Evolutionary conservation across 2,329 filamentous ascomycete genomes (phyloP).

Genomic region (Botryosphaeria agaves): DNA sequence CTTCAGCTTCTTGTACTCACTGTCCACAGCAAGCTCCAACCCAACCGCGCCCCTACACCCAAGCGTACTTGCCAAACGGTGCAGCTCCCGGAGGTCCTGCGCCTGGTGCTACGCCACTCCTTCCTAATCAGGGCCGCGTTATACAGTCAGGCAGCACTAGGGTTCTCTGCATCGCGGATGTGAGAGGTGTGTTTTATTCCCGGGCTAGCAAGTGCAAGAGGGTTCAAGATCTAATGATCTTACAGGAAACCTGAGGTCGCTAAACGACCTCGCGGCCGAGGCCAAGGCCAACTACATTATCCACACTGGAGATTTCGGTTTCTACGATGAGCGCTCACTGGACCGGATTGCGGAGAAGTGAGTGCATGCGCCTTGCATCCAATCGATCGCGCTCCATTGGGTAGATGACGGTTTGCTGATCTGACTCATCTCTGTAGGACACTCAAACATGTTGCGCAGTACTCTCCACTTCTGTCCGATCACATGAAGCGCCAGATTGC

Average conservation of each 20-base stretch:
- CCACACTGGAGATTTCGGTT: constrained; percentile 96
- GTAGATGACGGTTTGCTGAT: constrained; percentile 1
- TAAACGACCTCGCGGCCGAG: constrained; percentile 92
- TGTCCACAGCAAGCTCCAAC: constrained; percentile 27
- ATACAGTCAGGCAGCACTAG: constrained; percentile 29
- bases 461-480: constrained; percentile 85
- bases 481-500: constrained; percentile 49
- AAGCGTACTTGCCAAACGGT: constrained; percentile 30
- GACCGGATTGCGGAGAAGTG: constrained; percentile 98
- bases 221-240: constrained; percentile 5
- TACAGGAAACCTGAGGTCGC: constrained; percentile 77
- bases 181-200: constrained; percentile 23
- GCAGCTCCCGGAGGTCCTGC: constrained; percentile 18
- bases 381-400: not conserved
- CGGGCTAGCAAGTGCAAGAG: not conserved
- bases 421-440: constrained; percentile 40
- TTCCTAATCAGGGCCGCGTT: constrained; percentile 35
- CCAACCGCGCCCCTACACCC: constrained; percentile 32
- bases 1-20: too few species aligned
- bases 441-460: constrained; percentile 94
- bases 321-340: constrained; percentile 91
- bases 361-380: too few species aligned
- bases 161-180: constrained; percentile 34
- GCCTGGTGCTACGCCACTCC: constrained; percentile 27
- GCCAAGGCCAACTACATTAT: constrained; percentile 95